Evolutionary conservation across 2,329 filamentous ascomycete species (phyloP).

Genomic region (Nannizziopsis arthrosporioides): DNA sequence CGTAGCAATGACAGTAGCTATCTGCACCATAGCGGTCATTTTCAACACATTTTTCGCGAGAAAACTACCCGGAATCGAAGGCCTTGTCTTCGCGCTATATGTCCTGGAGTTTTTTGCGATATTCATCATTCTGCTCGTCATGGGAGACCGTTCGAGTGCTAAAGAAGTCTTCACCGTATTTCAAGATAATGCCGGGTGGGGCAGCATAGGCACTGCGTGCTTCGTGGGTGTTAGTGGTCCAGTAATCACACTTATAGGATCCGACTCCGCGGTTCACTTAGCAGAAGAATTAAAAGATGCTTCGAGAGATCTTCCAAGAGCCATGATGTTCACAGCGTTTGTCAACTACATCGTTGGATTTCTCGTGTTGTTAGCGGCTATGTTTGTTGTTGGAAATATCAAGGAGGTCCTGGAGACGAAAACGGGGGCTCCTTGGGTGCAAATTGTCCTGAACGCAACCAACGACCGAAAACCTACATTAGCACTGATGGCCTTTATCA

Average conservation of each 20-base stretch:
- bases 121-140: constrained; percentile 23
- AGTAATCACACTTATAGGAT: constrained; percentile 16
- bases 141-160: constrained; percentile 18
- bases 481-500: constrained; percentile 23
- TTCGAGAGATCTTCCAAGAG: constrained; percentile 25
- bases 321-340: constrained; percentile 25
- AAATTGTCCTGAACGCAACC: constrained; percentile 37
- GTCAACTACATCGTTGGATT: constrained; percentile 30
- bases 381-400: constrained; percentile 28
- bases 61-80: constrained; percentile 23
- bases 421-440: constrained; percentile 30
- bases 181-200: constrained; percentile 20
- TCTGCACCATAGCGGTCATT: constrained; percentile 18
- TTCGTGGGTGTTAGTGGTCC: constrained; percentile 19
- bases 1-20: constrained; percentile 20
- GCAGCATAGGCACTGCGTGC: constrained; percentile 19
- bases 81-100: constrained; percentile 23
- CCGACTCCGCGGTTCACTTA: constrained; percentile 20
- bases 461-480: constrained; percentile 26
- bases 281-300: constrained; percentile 32
- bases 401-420: constrained; percentile 21
- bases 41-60: constrained; percentile 23
- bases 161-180: constrained; percentile 21
- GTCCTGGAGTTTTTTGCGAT: constrained; percentile 25
- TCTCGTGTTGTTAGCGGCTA: constrained; percentile 24